Conservation (phyloP, 2,329 filamentous ascomycete genomes). For the Sporothrix curviconia region DNA sequence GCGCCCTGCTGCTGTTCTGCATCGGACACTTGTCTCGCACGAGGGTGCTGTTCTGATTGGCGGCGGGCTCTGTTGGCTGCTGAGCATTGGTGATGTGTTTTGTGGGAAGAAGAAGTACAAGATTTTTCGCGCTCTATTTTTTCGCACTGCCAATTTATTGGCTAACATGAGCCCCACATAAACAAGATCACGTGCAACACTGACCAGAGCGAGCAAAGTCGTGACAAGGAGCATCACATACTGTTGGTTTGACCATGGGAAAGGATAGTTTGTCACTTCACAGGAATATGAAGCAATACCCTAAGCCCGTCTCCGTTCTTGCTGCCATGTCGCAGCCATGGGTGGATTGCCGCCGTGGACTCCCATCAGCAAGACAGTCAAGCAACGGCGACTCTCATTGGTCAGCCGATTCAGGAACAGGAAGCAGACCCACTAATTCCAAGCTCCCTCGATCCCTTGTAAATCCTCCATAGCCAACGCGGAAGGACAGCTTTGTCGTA, state of each 20-base stretch:
- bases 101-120: not conserved
- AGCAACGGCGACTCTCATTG: not conserved
- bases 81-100: not conserved
- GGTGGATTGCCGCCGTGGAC: too few species aligned
- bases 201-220: too few species aligned
- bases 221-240: too few species aligned
- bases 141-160: slow-evolving; percentile 10
- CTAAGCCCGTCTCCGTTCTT: too few species aligned
- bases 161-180: too few species aligned
- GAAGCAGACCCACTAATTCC: not conserved
- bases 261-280: too few species aligned
- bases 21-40: too few species aligned
- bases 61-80: not conserved
- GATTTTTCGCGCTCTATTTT: slow-evolving; percentile 6
- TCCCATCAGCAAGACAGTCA: too few species aligned
- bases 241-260: too few species aligned
- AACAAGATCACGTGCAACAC: too few species aligned
- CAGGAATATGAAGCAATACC: too few species aligned
- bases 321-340: too few species aligned
- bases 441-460: not conserved
- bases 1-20: not conserved
- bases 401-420: not conserved
- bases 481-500: slow-evolving; percentile 6
- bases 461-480: not conserved
- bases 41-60: not conserved